phyloP scores from a whole-genome alignment of 1,139 yeast genomes.

The Sugiyamaella xylanicola region DNA sequence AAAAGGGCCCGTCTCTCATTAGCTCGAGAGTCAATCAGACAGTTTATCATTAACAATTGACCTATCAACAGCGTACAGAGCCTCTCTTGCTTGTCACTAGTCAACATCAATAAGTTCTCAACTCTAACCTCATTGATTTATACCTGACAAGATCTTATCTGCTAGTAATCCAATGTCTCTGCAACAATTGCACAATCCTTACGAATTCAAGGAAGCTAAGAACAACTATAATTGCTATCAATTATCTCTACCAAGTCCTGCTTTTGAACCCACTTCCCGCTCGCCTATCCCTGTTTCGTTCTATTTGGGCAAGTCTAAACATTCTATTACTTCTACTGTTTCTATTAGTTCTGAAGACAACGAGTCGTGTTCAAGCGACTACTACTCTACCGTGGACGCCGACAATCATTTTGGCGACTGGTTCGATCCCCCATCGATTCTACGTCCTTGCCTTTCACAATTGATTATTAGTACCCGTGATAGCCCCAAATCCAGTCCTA shows the following conservation, averaged over 20 bases:
- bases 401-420: constrained; percentile 21
- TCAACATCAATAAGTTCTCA: too few relatives aligned
- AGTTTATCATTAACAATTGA: too few relatives aligned
- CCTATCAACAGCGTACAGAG: too few relatives aligned
- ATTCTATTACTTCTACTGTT: constrained; percentile 15
- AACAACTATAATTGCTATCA: neutral
- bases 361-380: constrained; percentile 21
- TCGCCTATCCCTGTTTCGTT: constrained; percentile 21
- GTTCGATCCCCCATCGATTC: neutral
- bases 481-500: neutral
- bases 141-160: too few relatives aligned
- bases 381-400: constrained; percentile 25
- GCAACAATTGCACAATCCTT: neutral
- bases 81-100: too few relatives aligned
- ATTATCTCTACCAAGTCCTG: neutral
- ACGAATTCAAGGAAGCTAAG: neutral
- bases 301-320: constrained; percentile 25
- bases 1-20: neutral
- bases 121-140: too few relatives aligned
- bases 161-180: constrained; percentile 1
- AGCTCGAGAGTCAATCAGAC: too few relatives aligned
- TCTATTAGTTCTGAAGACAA: constrained; percentile 16
- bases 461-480: constrained; percentile 2
- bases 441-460: constrained; percentile 13
- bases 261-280: constrained; percentile 16